Base-by-base conservation (phyloP, 495 filamentous ascomycete genomes). In the Podospora appendiculata region DNA sequence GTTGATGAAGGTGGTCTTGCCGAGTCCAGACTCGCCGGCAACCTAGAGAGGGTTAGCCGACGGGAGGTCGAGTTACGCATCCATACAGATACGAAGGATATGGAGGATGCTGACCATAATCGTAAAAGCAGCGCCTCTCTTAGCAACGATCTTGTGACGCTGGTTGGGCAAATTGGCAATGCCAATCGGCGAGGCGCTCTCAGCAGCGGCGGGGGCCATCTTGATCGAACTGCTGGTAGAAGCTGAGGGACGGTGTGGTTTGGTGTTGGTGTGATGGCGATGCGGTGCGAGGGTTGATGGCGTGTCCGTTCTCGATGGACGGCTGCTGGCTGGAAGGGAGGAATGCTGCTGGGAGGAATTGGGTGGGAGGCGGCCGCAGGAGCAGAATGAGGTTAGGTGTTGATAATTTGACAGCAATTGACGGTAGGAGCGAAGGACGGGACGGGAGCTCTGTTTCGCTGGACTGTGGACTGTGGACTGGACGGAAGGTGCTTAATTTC, bases 1-100 rank as follows among this genome's bases (percentile, higher is more conserved):
- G 84, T 98, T 98, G 84, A 98, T 96, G 76, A 98, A 98, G 56
- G 93, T 98, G 13, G 93, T 98, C 82, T 98, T 98, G 75, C 93
- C 93, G 60, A 98, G 74, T 58, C 93, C 93, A 59, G 94, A 97
- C 79, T 98, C 93, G 72, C 93, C 93, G 77, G 95, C 93, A 74
- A 96, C 89, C 89, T 94, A 60, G n/a, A 52, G 36, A 33, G 32
- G 43, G 48, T 25, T 25, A 25, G 25, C 25, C 25, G 25, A 25
- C 25, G 25, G 25, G 25, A 2, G 25, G 2, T 25, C 5, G 25
- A 25, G 25, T 25, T 25, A 25, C 2, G 2, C 25, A 25, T 25
- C 2, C 25, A 4, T 11, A 13, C 6, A 1, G 33, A n/a, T 25
- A 34, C 12, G 32, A n/a, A n/a, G n/a, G 38, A 11, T n/a, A n/a